Conservation (phyloP, 768 basidiomycete species). For the Russula sp. region DNA sequence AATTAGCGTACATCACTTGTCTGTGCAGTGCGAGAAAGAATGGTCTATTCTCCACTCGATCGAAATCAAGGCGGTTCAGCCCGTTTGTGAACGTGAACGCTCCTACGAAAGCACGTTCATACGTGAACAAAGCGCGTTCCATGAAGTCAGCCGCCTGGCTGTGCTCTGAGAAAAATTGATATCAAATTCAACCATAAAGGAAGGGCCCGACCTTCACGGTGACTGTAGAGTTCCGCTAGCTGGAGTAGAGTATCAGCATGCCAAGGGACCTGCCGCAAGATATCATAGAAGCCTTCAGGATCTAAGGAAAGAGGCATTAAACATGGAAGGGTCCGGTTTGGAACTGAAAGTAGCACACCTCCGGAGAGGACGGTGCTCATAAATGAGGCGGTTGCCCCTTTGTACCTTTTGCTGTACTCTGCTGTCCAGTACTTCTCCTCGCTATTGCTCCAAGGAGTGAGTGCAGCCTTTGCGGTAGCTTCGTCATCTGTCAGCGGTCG, state of each 20-base stretch:
- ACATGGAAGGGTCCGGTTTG: neutral
- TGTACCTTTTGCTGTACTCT: conserved; percentile 81
- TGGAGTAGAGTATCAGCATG: conserved; percentile 91
- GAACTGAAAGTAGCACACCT: conserved; percentile 43
- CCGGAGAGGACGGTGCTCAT: conserved; percentile 76
- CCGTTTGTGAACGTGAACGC: conserved; percentile 82
- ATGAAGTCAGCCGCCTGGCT: conserved; percentile 80
- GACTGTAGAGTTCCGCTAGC: conserved; percentile 75
- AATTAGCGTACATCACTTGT: conserved; percentile 59
- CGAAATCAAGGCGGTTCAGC: conserved; percentile 80
- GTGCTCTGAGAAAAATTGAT: conserved; percentile 48
- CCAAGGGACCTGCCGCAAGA: conserved; percentile 78
- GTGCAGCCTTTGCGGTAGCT: conserved; percentile 36
- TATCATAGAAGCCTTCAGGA: conserved; percentile 68
- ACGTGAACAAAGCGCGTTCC: conserved; percentile 90
- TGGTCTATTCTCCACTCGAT: conserved; percentile 84
- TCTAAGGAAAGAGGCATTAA: conserved; percentile 37
- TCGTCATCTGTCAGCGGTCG: conserved; percentile 54
- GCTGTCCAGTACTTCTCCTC: conserved; percentile 88
- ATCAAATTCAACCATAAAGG: neutral
- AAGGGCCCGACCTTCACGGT: conserved; percentile 67
- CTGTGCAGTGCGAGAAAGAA: conserved; percentile 87
- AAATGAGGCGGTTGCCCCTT: conserved; percentile 73
- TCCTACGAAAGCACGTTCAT: conserved; percentile 85
- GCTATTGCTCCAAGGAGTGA: conserved; percentile 35